These are phyloP conservation scores for Apiotrichum montevideense DNA, from an alignment of 1,284 basidiomycete species.

Conservation along the genomic window DNA sequence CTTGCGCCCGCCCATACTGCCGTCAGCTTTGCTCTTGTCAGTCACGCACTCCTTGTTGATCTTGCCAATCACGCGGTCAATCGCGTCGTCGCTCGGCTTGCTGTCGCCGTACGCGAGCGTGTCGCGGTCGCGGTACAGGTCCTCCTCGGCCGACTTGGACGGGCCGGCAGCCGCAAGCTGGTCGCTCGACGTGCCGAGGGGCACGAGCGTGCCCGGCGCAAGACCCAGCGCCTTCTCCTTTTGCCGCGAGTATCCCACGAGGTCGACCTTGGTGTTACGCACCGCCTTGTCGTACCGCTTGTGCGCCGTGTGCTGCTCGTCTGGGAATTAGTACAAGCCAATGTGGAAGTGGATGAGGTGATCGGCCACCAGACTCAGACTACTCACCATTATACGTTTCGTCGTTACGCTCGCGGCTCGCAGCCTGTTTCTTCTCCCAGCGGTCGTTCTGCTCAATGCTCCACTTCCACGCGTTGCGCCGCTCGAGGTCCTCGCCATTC, in stretches of 20 bases:
- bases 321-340: constrained; percentile 47
- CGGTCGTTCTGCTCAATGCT: constrained; percentile 88
- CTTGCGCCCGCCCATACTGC: constrained; percentile 15
- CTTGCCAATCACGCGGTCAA: constrained; percentile 85
- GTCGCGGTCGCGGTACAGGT: constrained; percentile 82
- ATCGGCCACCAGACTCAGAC: too few relatives aligned
- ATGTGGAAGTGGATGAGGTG: not conserved
- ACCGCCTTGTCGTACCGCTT: constrained; percentile 87
- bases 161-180: constrained; percentile 28
- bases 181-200: constrained; percentile 41
- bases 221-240: constrained; percentile 76
- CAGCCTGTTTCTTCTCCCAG: constrained; percentile 81
- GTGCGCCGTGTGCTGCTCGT: constrained; percentile 81
- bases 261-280: constrained; percentile 75
- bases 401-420: constrained; percentile 55
- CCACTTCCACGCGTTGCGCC: constrained; percentile 87
- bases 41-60: constrained; percentile 82
- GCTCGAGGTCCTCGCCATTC: constrained; percentile 62
- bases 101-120: constrained; percentile 86
- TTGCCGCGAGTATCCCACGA: constrained; percentile 75
- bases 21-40: not conserved
- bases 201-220: constrained; percentile 57
- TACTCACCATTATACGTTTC: constrained; percentile 46
- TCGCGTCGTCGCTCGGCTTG: constrained; percentile 87
- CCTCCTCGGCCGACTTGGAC: constrained; percentile 62